Evolutionary conservation across 1,284 basidiomycete genomes (phyloP).

Genomic region (Heterobasidion parviporum): DNA sequence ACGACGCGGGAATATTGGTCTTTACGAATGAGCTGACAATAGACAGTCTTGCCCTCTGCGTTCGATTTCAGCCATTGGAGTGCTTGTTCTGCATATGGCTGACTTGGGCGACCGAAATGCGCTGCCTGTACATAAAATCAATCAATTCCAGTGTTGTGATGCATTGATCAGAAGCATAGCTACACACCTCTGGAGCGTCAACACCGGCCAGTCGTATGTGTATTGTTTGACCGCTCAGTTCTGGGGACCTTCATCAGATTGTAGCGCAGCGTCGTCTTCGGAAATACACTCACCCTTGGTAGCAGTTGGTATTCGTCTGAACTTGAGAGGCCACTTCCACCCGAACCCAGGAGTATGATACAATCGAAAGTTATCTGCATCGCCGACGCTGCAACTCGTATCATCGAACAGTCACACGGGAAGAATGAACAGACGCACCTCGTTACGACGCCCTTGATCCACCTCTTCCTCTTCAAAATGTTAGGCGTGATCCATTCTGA

Average conservation of each 20-base stretch:
- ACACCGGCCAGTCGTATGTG: constrained; percentile 82
- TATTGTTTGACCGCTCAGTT: constrained; percentile 69
- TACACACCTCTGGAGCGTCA: constrained; percentile 71
- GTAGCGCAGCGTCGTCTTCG: background rate
- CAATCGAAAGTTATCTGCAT: constrained; percentile 74
- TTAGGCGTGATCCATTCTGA: constrained; percentile 58
- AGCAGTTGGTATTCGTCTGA: constrained; percentile 51
- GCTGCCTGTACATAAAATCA: constrained; percentile 34
- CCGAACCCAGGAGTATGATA: constrained; percentile 79
- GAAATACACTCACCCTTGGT: constrained; percentile 42
- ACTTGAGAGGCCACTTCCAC: constrained; percentile 65
- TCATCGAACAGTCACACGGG: background rate
- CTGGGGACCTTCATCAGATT: constrained; percentile 25
- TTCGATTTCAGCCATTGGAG: constrained; percentile 61
- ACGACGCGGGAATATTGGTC: constrained; percentile 84
- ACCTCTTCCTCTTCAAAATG: constrained; percentile 43
- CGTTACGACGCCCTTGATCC: constrained; percentile 70
- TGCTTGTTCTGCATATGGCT: constrained; percentile 66
- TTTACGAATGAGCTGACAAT: constrained; percentile 61
- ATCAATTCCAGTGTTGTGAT: background rate
- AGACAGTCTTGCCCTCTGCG: constrained; percentile 49
- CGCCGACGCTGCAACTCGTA: constrained; percentile 55
- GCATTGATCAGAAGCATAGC: background rate
- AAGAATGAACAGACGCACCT: constrained; percentile 35
- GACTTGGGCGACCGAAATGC: constrained; percentile 75